Evolutionary conservation across 2,329 filamentous ascomycete species (phyloP), one percentile per base, ranked within the genome.

Genomic region (Penicillium vulpinum): DNA sequence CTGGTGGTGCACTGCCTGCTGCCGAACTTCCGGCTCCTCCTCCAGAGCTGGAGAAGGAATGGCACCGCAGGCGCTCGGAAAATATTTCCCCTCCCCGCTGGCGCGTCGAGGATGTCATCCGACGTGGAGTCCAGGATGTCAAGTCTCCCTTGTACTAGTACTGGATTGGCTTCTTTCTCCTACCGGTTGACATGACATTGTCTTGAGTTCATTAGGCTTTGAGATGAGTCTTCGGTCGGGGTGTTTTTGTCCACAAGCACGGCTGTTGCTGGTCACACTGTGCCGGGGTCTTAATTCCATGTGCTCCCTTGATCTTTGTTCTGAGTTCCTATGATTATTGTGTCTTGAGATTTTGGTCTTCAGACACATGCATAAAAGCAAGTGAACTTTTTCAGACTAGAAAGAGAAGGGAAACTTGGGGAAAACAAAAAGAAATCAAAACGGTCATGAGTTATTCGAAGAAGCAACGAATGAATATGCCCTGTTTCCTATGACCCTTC

Each of bases 1-100:
- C 94, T 13, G 94, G 94, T 62, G 94, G 94, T 56, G 85, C 90
- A 36, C 85, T 91, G 48, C 88, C 90, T 9, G 81, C 93, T 3
- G 87, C 88, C 4, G 88, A 90, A 35, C 89, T 86, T 16, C 81
- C 91, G 38, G 83, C 84, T 8, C 68, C 68, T 28, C 65, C 70
- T 0, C 82, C 86, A 10, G 86, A 93, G 70, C 86, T 88, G 72
- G 90, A 95, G 75, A 80, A 83, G 60, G 85, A 89, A 67, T 86
- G 86, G 82, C 78, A 77, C 53, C 76, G 78, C 57, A 74, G 79
- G 56, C 77, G 80, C 63, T 72, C 74, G 45, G 80, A 83, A 54
- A 82, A 81, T 69, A 67, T 85, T 50, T 80, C 75, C 39, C 85
- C 90, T 53, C 92, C 92, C 11, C 82, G 92, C 64, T 97, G 92